phyloP scores from a whole-genome alignment of 2,329 filamentous ascomycete genomes.

The Beauveria pseudobassiana region DNA sequence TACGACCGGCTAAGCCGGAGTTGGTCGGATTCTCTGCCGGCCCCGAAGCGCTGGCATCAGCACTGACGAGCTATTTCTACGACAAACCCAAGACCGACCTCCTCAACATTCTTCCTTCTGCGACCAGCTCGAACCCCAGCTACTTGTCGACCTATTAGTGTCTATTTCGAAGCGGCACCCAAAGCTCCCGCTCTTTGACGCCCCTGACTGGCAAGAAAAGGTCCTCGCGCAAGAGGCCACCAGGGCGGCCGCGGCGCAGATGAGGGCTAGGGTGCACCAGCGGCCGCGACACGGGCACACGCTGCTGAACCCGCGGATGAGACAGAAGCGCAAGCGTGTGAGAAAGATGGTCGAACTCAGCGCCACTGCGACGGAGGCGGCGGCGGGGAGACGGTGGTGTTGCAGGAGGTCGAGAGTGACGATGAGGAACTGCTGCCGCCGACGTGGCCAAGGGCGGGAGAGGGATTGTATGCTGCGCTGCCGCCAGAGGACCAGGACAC shows the following conservation, averaged over 20 bases:
- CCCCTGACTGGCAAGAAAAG: constrained; percentile 31
- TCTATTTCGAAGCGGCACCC: constrained; percentile 36
- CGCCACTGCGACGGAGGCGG: constrained; percentile 8
- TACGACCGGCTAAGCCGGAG: constrained; percentile 27
- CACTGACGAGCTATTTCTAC: constrained; percentile 32
- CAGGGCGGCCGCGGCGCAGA: not conserved
- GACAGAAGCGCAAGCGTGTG: constrained; percentile 24
- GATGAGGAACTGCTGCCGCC: constrained; percentile 28
- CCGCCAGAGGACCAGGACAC: constrained; percentile 30
- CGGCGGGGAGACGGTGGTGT: constrained; percentile 17
- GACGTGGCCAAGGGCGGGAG: constrained; percentile 32
- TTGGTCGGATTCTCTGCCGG: constrained; percentile 32
- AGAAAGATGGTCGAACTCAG: constrained; percentile 27
- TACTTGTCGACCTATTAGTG: constrained; percentile 33
- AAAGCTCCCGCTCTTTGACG: constrained; percentile 34
- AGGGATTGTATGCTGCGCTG: constrained; percentile 33
- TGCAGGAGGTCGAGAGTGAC: constrained; percentile 20
- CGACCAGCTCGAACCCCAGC: constrained; percentile 33
- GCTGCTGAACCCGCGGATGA: constrained; percentile 20
- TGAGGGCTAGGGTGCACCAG: constrained; percentile 13
- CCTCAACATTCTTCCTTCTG: constrained; percentile 34
- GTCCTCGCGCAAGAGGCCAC: constrained; percentile 5
- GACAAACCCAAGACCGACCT: constrained; percentile 30
- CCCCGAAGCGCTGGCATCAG: constrained; percentile 22
- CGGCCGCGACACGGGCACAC: constrained; percentile 25